Percentiles rank a stretch among this genome's conserved stretches.
These are phyloP conservation scores for Solanum habrochaites DNA, from an alignment of 257 asterid genomes.

Conservation along the genomic window DNA sequence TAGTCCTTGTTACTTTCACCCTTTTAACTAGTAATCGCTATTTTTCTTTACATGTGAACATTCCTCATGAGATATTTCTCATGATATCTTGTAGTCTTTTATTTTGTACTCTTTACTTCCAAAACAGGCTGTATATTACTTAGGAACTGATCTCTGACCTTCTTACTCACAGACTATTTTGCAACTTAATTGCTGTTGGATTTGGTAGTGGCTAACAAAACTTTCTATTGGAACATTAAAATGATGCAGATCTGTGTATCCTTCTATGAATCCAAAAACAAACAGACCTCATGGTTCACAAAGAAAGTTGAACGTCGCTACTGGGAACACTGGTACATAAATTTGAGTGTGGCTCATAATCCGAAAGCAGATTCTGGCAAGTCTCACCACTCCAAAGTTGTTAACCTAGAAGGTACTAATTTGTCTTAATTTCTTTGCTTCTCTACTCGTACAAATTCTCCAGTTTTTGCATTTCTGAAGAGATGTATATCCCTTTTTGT, in stretches of 20 bases:
- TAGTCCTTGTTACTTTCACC: neutral
- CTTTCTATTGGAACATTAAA: slow-evolving; percentile 1
- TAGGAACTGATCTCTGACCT: neutral
- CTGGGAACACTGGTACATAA: slow-evolving; percentile 96
- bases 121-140: neutral
- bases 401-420: slow-evolving; percentile 73
- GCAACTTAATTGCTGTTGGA: neutral
- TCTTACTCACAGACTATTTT: neutral
- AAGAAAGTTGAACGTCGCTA: slow-evolving; percentile 78
- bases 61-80: neutral
- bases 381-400: slow-evolving; percentile 56
- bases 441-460: neutral
- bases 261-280: slow-evolving; percentile 83
- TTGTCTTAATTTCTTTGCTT: neutral
- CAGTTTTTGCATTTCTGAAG: neutral
- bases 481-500: neutral
- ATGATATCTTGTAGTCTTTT: neutral
- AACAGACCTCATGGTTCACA: slow-evolving; percentile 83
- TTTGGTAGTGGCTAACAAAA: neutral
- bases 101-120: neutral
- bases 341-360: slow-evolving; percentile 63
- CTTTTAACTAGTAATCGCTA: neutral
- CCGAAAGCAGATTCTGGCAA: slow-evolving; percentile 59
- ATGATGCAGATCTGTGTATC: slow-evolving; percentile 70
- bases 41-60: neutral